Conservation (phyloP, 129 eudicot species). For the Flaveria ramosissima region DNA sequence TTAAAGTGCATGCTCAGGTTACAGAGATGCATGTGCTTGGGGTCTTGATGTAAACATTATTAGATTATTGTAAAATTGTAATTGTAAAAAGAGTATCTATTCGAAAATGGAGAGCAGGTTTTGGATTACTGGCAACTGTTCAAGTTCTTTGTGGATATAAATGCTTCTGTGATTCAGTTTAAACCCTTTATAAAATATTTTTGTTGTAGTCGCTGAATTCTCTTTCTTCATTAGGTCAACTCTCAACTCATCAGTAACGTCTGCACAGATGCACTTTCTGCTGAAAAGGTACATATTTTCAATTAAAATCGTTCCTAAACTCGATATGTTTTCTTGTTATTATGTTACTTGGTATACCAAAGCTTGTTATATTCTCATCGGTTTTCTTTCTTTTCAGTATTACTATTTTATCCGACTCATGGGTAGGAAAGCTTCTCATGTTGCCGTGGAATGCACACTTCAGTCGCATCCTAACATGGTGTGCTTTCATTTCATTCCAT, state of each 20-base stretch:
- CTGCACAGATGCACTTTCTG: constrained; percentile 98
- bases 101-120: constrained; percentile 4
- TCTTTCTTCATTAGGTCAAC: constrained; percentile 48
- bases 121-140: background rate
- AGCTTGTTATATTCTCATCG: background rate
- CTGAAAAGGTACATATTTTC: constrained; percentile 73
- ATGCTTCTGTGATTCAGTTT: background rate
- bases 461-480: constrained; percentile 99
- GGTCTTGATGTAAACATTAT: background rate
- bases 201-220: background rate
- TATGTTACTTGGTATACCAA: constrained; percentile 1
- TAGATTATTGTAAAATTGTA: background rate
- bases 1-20: background rate
- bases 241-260: constrained; percentile 98
- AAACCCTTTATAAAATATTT: background rate
- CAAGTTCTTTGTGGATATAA: constrained; percentile 12
- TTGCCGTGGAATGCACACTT: constrained; percentile 97
- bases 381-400: constrained; percentile 50
- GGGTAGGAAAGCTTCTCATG: constrained; percentile 99
- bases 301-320: background rate
- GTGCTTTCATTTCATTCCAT: constrained; percentile 20
- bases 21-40: background rate
- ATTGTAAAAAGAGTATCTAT: background rate
- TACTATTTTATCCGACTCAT: constrained; percentile 95
- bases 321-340: background rate